These are phyloP conservation scores for Bipolaris victoriae DNA, from an alignment of 2,329 filamentous ascomycete species.

Conservation along the genomic window DNA sequence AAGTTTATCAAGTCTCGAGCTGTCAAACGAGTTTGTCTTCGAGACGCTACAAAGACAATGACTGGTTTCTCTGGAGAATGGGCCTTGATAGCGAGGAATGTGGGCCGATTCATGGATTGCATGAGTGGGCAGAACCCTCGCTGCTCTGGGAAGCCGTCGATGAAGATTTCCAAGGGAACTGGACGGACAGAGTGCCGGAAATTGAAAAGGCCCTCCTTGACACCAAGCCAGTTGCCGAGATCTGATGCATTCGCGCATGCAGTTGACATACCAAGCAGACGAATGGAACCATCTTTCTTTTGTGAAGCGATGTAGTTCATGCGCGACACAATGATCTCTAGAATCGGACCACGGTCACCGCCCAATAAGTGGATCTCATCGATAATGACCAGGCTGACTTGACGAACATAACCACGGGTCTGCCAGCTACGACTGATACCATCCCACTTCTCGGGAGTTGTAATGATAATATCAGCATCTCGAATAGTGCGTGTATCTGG, in stretches of 20 bases:
- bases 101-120: constrained; percentile 99
- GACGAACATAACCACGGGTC: constrained; percentile 91
- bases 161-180: constrained; percentile 93
- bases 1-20: constrained; percentile 96
- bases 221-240: constrained; percentile 93
- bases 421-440: constrained; percentile 99
- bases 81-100: constrained; percentile 93
- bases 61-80: constrained; percentile 97
- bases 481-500: constrained; percentile 95
- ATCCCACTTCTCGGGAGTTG: constrained; percentile 99
- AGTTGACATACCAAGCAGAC: constrained; percentile 97
- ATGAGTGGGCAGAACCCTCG: constrained; percentile 96
- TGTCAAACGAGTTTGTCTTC: constrained; percentile 91
- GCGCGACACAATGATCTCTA: constrained; percentile 89
- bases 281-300: constrained; percentile 81
- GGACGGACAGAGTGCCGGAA: constrained; percentile 96
- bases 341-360: constrained; percentile 92
- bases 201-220: constrained; percentile 94
- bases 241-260: constrained; percentile 96
- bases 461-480: constrained; percentile 96
- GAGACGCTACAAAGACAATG: constrained; percentile 96
- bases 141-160: constrained; percentile 95
- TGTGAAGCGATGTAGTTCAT: constrained; percentile 99
- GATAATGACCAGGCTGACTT: constrained; percentile 96
- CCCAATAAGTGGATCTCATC: constrained; percentile 98